Percentiles rank a stretch among this genome's conserved stretches.
These are phyloP conservation scores for Paecilomyces formosus DNA, from an alignment of 2,329 filamentous ascomycete species.

Conservation along the genomic window DNA sequence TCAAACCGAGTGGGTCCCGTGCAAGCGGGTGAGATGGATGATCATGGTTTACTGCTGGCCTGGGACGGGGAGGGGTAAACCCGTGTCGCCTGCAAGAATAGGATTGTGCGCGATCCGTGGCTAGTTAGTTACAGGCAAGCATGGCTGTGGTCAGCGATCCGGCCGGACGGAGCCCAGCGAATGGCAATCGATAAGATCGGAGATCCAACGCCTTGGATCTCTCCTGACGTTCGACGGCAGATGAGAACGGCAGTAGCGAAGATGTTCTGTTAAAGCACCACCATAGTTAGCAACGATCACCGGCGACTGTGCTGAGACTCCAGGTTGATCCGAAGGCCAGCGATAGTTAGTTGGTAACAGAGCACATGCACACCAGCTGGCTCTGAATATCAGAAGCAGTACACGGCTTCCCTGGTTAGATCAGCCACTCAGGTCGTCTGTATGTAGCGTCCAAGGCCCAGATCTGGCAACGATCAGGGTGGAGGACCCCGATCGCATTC, in stretches of 20 bases:
- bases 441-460: slow-evolving; percentile 5
- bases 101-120: slow-evolving; percentile 1
- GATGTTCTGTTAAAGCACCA: neutral
- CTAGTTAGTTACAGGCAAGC: neutral
- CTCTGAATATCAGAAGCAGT: neutral
- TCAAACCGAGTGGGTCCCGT: neutral
- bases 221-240: neutral
- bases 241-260: neutral
- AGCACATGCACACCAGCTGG: neutral
- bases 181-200: slow-evolving; percentile 1
- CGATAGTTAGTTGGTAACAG: neutral
- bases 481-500: slow-evolving; percentile 13
- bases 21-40: neutral
- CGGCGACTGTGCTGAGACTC: neutral
- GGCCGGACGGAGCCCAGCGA: neutral
- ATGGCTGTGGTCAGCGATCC: neutral
- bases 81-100: slow-evolving; percentile 1
- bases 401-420: neutral
- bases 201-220: slow-evolving; percentile 1
- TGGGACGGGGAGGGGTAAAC: neutral
- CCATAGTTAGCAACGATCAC: neutral
- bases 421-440: neutral
- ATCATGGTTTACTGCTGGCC: neutral
- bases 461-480: slow-evolving; percentile 18
- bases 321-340: neutral